phyloP scores from a whole-genome alignment of 2,329 filamentous ascomycete genomes.

The Pestalotiopsis sp. region DNA sequence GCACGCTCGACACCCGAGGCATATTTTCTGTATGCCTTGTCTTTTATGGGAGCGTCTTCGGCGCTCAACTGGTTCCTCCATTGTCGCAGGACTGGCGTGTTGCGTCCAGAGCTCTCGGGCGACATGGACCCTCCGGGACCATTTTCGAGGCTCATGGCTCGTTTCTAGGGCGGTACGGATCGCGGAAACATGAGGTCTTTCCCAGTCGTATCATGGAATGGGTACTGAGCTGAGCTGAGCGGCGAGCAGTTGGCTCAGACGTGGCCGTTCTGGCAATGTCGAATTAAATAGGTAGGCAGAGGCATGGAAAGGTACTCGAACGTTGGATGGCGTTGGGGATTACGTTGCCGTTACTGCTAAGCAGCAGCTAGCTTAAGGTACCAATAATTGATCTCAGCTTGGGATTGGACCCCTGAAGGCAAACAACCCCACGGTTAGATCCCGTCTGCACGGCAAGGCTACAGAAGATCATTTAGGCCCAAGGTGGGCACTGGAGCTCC shows the following conservation, averaged over 20 bases:
- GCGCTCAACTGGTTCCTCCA: conserved; percentile 75
- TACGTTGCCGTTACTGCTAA: conserved; percentile 26
- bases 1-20: conserved; percentile 85
- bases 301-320: conserved; percentile 1
- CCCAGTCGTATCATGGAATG: background rate
- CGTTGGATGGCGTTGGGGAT: conserved; percentile 20
- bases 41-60: conserved; percentile 59
- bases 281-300: background rate
- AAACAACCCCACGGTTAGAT: conserved; percentile 1
- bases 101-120: conserved; percentile 82
- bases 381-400: conserved; percentile 11
- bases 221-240: background rate
- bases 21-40: conserved; percentile 83
- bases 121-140: conserved; percentile 64
- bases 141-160: conserved; percentile 65
- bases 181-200: conserved; percentile 12
- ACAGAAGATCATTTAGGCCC: background rate
- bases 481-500: background rate
- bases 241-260: conserved; percentile 3
- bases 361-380: conserved; percentile 3
- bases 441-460: conserved; percentile 2
- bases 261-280: background rate
- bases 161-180: conserved; percentile 23
- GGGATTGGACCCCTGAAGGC: conserved; percentile 9
- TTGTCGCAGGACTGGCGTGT: conserved; percentile 74